phyloP scores from a whole-genome alignment of 1,284 basidiomycete species.

The Cutaneotrichosporon cyanovorans region DNA sequence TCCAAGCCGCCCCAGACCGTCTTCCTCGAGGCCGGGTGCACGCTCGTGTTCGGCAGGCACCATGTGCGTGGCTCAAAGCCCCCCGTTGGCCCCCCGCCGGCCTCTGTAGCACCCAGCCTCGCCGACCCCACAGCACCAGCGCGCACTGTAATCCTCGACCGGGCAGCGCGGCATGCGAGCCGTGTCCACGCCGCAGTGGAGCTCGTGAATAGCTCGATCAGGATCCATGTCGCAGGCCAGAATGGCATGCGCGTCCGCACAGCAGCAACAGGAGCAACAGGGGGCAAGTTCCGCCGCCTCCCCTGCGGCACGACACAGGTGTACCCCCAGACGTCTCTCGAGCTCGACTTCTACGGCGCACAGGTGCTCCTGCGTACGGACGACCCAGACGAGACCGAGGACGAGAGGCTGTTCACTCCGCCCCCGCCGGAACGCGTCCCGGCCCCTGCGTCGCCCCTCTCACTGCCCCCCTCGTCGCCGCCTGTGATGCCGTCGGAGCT shows the following conservation, averaged over 20 bases:
- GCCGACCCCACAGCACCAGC: constrained; percentile 10
- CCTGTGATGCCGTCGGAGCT: constrained; percentile 7
- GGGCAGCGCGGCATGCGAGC: constrained; percentile 36
- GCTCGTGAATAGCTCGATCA: constrained; percentile 18
- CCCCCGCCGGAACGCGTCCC: not conserved
- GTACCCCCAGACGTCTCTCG: constrained; percentile 11
- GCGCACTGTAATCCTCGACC: constrained; percentile 30
- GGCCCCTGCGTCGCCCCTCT: constrained; percentile 8
- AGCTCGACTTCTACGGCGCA: constrained; percentile 40
- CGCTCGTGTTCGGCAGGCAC: constrained; percentile 38
- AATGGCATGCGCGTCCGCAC: constrained; percentile 36
- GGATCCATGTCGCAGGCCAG: constrained; percentile 41
- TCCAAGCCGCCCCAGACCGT: constrained; percentile 8
- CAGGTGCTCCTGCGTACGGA: constrained; percentile 18
- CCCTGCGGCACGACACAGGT: constrained; percentile 5
- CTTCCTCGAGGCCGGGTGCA: constrained; percentile 15
- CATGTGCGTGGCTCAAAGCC: constrained; percentile 8
- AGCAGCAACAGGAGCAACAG: not conserved
- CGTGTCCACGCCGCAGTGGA: constrained; percentile 38
- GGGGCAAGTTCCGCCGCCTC: constrained; percentile 7
- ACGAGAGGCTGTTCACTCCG: constrained; percentile 12
- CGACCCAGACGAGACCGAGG: constrained; percentile 5
- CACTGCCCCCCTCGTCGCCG: constrained; percentile 18
- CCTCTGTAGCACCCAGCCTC: constrained; percentile 1
- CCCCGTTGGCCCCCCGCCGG: constrained; percentile 1